phyloP scores from a whole-genome alignment of 164 flowering plant genomes.

The Vitis cinerea region DNA sequence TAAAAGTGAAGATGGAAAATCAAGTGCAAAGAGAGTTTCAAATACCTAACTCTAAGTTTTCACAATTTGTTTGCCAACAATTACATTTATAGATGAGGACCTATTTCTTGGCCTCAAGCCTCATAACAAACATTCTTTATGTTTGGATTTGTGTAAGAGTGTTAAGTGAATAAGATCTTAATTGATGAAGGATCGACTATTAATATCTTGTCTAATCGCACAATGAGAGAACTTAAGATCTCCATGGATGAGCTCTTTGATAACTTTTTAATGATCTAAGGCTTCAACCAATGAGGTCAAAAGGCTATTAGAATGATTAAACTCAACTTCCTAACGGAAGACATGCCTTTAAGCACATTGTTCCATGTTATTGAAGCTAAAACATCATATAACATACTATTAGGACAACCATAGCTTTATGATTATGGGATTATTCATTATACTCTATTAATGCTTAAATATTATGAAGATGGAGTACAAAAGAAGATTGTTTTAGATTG shows the following conservation, averaged over 20 bases:
- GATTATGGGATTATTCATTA: not conserved
- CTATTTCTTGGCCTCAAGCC: not conserved
- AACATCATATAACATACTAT: constrained; percentile 2
- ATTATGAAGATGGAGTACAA: not conserved
- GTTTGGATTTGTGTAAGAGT: not conserved
- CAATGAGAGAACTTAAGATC: too few species aligned
- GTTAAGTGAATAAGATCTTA: not conserved
- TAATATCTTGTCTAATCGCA: not conserved
- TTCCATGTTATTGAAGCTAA: constrained; percentile 9
- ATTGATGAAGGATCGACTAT: not conserved
- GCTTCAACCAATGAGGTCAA: constrained; percentile 5
- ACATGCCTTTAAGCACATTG: not conserved
- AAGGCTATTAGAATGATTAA: constrained; percentile 1
- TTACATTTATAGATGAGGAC: not conserved
- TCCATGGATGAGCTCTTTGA: not conserved
- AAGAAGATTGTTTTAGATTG: not conserved
- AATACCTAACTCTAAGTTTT: too few species aligned
- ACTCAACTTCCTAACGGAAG: not conserved
- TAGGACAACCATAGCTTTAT: constrained; percentile 12
- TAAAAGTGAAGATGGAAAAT: too few species aligned
- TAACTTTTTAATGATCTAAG: not conserved
- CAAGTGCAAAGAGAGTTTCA: too few species aligned
- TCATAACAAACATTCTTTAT: constrained; percentile 2
- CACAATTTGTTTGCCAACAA: too few species aligned
- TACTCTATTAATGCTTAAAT: constrained; percentile 7